Percentiles rank a stretch among this genome's conserved stretches.
Conservation (phyloP, 1,284 basidiomycete species). For the Trametes hirsuta region DNA sequence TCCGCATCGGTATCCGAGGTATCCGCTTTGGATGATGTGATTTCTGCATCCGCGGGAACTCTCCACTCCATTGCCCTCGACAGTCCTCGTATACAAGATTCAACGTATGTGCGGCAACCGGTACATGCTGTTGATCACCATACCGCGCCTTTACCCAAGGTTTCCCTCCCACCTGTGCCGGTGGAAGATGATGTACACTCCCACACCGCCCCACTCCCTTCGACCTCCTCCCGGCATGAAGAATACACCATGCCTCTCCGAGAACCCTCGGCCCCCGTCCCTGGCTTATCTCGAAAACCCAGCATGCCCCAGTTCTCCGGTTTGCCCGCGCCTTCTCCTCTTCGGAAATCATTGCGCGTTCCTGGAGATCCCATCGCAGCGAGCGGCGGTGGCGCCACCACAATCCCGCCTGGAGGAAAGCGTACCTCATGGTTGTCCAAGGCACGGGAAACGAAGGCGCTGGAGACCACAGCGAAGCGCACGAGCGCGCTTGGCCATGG, state of each 20-base stretch:
- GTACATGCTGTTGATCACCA: constrained; percentile 10
- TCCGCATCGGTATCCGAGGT: constrained; percentile 14
- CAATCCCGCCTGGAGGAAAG: constrained; percentile 51
- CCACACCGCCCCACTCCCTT: constrained; percentile 37
- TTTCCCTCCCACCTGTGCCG: constrained; percentile 16
- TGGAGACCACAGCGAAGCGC: constrained; percentile 56
- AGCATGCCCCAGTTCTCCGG: constrained; percentile 50
- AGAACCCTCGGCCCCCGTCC: constrained; percentile 22
- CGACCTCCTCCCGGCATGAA: constrained; percentile 14
- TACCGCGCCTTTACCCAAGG: constrained; percentile 22
- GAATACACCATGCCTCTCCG: constrained; percentile 34
- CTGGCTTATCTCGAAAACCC: constrained; percentile 36
- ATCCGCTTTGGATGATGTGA: constrained; percentile 8
- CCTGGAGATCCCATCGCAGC: constrained; percentile 49
- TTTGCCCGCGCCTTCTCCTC: constrained; percentile 65
- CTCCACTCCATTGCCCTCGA: constrained; percentile 44
- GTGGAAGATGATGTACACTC: constrained; percentile 19
- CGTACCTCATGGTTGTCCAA: constrained; percentile 80
- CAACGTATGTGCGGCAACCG: not conserved
- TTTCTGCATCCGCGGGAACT: constrained; percentile 30
- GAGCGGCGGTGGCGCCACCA: constrained; percentile 42
- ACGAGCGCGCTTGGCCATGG: constrained; percentile 30
- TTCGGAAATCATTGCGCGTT: constrained; percentile 66
- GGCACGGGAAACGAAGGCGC: constrained; percentile 72
- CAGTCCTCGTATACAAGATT: constrained; percentile 30